Base-by-base conservation (phyloP, 768 basidiomycete species). In the Dictyophora rubrovolvata region DNA sequence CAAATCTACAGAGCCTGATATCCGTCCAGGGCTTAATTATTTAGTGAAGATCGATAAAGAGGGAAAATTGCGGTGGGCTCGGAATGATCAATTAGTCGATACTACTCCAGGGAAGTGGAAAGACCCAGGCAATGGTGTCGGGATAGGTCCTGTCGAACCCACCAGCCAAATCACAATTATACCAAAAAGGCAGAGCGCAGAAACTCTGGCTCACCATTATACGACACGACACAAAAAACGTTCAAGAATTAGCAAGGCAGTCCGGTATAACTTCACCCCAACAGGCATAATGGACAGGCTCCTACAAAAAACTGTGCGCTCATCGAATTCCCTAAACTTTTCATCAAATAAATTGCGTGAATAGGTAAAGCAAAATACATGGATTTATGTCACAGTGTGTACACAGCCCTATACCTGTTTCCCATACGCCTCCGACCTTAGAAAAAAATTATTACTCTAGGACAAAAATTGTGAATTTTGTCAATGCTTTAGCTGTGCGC, bases 331-430 rank as follows among this genome's bases (percentile, higher is more conserved):
- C 7, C 16, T 42, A 47, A 18, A 18, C 20, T 16, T 22, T 11
- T n/a, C 36, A 20, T 49, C 37, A 6, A 48, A 28, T 28, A 7
- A 3, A n/a, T 3, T 4, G 4, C 34, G 17, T 12, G n/a, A 10
- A 7, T 48, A 22, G 28, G 33, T 58, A 10, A 71, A 73, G 60
- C 71, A 74, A 36, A 81, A 85, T 67, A 84, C 82, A 2, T 86
- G 84, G 84, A 85, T 87, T 35, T 86, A 85, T 67, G 80, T 82
- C 9, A 74, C 80, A 54, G 83, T 83, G 64, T 63, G 77, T 68
- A 52, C 67, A 54, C 36, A 46, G 5, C 42, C 16, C 6, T 33
- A 10, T 60, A n/a, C 12, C n/a, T 22, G 22, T n/a, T 37, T 47
- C 10, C 5, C 33, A 37, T 53, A n/a, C 28, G 28, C 28, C 28